These are phyloP conservation scores for Scutellaria baicalensis DNA, from an alignment of 257 asterid genomes.

Conservation along the genomic window DNA sequence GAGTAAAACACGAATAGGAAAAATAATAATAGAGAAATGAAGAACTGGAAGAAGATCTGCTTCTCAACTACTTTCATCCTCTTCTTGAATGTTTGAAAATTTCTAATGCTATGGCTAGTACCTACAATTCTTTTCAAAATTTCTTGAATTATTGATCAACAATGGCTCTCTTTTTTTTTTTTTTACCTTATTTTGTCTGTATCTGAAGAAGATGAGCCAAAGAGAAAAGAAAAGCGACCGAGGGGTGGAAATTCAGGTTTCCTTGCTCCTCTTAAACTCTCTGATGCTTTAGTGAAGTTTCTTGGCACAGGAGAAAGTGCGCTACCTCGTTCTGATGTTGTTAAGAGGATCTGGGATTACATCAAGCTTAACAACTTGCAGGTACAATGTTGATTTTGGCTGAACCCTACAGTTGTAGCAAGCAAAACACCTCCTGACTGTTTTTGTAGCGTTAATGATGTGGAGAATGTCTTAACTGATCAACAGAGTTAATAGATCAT, in stretches of 20 bases:
- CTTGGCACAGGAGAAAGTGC: constrained; percentile 84
- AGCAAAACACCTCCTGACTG: neutral
- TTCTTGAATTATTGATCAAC: constrained; percentile 3
- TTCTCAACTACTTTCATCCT: constrained; percentile 5
- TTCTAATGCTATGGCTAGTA: neutral
- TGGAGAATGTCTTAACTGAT: neutral
- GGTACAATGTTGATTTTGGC: constrained; percentile 40
- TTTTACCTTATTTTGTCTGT: neutral
- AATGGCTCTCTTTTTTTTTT: neutral
- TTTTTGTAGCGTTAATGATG: neutral
- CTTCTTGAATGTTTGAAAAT: neutral
- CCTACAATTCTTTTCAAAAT: neutral
- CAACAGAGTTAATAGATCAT: neutral
- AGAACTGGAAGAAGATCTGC: neutral
- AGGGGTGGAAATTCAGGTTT: constrained; percentile 63
- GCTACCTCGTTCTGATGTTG: constrained; percentile 64
- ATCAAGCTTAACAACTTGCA: constrained; percentile 77
- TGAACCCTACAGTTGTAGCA: neutral
- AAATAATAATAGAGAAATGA: neutral
- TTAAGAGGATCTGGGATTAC: constrained; percentile 88
- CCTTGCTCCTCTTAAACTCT: constrained; percentile 77
- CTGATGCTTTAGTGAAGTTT: constrained; percentile 73
- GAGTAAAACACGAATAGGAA: neutral
- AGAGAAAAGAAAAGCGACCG: constrained; percentile 59
- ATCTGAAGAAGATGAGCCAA: constrained; percentile 55